These are phyloP conservation scores for Dryadomyces quercivorus DNA, from an alignment of 2,329 filamentous ascomycete species.

Conservation along the genomic window DNA sequence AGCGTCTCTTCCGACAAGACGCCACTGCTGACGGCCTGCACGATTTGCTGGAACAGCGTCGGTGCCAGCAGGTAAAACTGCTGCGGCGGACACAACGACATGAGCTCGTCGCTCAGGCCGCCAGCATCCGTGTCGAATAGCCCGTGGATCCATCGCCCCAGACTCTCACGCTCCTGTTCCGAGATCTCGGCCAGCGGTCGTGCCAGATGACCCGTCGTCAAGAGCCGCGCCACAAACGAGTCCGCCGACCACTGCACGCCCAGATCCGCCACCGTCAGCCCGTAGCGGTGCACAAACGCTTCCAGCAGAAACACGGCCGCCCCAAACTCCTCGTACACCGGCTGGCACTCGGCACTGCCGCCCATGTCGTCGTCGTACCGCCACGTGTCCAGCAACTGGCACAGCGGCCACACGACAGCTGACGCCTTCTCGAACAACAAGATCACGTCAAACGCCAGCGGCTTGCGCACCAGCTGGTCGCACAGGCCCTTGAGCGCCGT, in stretches of 20 bases:
- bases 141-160: constrained; percentile 65
- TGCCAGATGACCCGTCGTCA: constrained; percentile 46
- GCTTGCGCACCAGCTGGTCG: constrained; percentile 58
- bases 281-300: constrained; percentile 65
- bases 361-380: constrained; percentile 16
- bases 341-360: constrained; percentile 56
- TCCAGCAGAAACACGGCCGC: constrained; percentile 62
- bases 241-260: constrained; percentile 41
- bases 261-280: constrained; percentile 50
- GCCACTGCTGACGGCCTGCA: constrained; percentile 55
- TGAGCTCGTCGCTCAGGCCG: constrained; percentile 66
- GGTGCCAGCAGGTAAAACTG: constrained; percentile 72
- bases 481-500: constrained; percentile 69
- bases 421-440: constrained; percentile 61
- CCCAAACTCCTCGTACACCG: constrained; percentile 77
- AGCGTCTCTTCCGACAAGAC: constrained; percentile 56
- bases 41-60: constrained; percentile 63
- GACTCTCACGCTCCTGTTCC: constrained; percentile 50
- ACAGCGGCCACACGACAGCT: constrained; percentile 60
- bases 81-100: constrained; percentile 71
- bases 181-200: constrained; percentile 47
- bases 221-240: constrained; percentile 57
- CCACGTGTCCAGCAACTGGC: constrained; percentile 67
- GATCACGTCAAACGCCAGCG: constrained; percentile 60
- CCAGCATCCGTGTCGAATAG: constrained; percentile 64